Conservation (phyloP, 768 basidiomycete genomes). For the Roridomyces roridus region DNA sequence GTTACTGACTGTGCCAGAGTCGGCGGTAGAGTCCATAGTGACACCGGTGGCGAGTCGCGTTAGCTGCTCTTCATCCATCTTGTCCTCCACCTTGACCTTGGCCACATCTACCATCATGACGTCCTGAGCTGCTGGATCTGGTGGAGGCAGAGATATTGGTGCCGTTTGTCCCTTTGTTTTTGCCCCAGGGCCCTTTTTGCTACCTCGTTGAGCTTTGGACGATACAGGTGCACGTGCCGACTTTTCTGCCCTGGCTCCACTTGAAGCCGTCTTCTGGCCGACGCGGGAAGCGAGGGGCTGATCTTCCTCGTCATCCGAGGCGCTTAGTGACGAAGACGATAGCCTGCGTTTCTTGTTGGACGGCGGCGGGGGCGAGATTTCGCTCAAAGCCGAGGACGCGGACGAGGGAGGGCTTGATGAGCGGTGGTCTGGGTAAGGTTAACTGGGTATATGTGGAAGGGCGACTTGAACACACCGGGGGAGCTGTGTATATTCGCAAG, state of each 20-base stretch:
- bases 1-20: conserved; percentile 52
- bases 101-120: conserved; percentile 51
- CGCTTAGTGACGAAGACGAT: conserved; percentile 57
- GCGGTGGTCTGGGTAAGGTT: conserved; percentile 33
- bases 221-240: conserved; percentile 32
- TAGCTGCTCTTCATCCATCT: conserved; percentile 79
- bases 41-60: conserved; percentile 81
- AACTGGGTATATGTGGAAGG: not conserved
- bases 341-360: conserved; percentile 59
- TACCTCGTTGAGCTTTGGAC: conserved; percentile 45
- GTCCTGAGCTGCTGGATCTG: conserved; percentile 42
- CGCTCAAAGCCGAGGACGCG: conserved; percentile 57
- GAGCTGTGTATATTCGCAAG: conserved; percentile 55
- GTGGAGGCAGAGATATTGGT: conserved; percentile 50
- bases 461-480: conserved; percentile 49
- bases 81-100: conserved; percentile 76
- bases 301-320: conserved; percentile 61
- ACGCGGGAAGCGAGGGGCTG: conserved; percentile 60
- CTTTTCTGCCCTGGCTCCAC: conserved; percentile 35
- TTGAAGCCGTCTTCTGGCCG: conserved; percentile 32
- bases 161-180: conserved; percentile 67
- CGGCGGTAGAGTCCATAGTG: conserved; percentile 69
- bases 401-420: conserved; percentile 47
- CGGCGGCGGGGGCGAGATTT: conserved; percentile 50
- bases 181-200: conserved; percentile 63